Base-by-base conservation (phyloP, 2,329 filamentous ascomycete genomes). In the Furcasterigmium sp. region DNA sequence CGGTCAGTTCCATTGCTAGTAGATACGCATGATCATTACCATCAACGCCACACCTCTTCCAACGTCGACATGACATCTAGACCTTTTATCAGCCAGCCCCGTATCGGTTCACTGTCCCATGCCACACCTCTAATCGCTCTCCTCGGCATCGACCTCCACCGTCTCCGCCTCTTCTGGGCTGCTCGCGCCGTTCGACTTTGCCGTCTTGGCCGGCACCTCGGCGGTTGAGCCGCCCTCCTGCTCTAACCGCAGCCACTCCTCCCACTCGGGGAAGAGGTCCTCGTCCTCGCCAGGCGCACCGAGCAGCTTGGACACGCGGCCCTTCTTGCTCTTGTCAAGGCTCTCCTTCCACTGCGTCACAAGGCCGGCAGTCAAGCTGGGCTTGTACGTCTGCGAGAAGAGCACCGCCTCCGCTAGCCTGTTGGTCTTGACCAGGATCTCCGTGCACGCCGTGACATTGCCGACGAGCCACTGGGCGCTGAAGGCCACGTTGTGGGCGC, bases 221-320 rank as follows among this genome's bases (percentile, higher is more conserved):
- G 58, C 60, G 46, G 66, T 59, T 11, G 32, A 17, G 4, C 72
- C 73, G 3, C 86, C 85, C 54, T 90, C 83, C 46, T 76, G 78
- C 70, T 97, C 93, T 49, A 95, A 61, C 57, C 78, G 76, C 54
- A 97, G 61, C 72, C 88, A 96, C 64, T 93, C 85, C 5, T 95
- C 87, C 93, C 93, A 98, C 57, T 96, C 89, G 0, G 91, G 91
- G 69, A 98, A 98, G 53, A 98, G 76, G 3, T 95, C 91, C 32
- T 85, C 85, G 46, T 90, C 87, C 53, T 87, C 84, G 0, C 81
- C 86, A 0, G 93, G 93, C 0, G 88, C 76, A 47, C 87, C 91
- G 42, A 98, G 78, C 40, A 90, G 74, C 67, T 91, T 85, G 10
- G 86, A 81, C 4, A 97, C 85, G 52, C 93, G 88, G 10, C 76